Evolutionary conservation across 2,329 filamentous ascomycete species (phyloP).

Genomic region (Diaporthe citrichinensis): DNA sequence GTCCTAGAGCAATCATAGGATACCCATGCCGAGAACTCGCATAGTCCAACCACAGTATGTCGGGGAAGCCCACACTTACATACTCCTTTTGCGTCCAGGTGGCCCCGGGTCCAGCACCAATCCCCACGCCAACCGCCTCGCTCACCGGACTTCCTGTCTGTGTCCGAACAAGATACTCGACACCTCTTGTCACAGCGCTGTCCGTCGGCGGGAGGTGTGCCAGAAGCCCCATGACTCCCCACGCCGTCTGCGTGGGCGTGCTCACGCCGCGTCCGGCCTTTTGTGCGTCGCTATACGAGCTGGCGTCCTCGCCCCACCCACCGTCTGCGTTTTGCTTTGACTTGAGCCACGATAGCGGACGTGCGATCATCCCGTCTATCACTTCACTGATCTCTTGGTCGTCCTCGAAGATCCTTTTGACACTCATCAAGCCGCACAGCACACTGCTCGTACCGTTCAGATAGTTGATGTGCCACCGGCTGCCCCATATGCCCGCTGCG

Average conservation of each 20-base stretch:
- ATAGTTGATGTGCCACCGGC: conserved; percentile 53
- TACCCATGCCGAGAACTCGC: conserved; percentile 14
- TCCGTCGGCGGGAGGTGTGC: not conserved
- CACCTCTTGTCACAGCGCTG: not conserved
- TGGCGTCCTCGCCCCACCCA: not conserved
- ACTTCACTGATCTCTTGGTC: not conserved
- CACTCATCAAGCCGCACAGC: conserved; percentile 17
- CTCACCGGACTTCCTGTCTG: conserved; percentile 30
- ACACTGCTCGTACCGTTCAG: conserved; percentile 51
- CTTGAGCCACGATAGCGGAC: not conserved
- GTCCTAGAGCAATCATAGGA: conserved; percentile 24
- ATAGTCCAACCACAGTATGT: conserved; percentile 18
- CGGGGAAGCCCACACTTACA: conserved; percentile 19
- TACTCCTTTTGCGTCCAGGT: not conserved
- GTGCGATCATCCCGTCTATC: conserved; percentile 29
- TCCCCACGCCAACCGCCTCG: not conserved
- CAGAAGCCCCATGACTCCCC: not conserved
- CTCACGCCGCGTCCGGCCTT: too few relatives aligned
- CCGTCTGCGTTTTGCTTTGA: not conserved
- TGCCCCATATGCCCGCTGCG: conserved; percentile 48
- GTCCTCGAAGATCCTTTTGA: not conserved
- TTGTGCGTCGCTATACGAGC: conserved; percentile 10
- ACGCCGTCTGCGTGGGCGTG: not conserved
- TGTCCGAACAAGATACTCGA: not conserved
- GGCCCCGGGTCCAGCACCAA: not conserved